Evolutionary conservation across 176 grass and related monocot genomes (phyloP), one percentile per base, ranked within the genome.

Genomic region (Tillandsia fasciculata): DNA sequence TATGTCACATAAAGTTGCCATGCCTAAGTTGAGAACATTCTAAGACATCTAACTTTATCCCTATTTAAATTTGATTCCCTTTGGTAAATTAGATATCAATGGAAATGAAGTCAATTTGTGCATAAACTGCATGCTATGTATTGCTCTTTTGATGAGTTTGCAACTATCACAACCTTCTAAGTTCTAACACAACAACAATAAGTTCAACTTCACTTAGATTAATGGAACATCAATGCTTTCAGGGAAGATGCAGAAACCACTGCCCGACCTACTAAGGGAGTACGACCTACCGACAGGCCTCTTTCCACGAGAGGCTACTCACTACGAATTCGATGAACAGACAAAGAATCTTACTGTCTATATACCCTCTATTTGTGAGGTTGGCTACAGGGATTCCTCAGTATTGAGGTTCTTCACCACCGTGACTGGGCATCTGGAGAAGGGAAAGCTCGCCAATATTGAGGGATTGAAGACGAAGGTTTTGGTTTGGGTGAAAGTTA

Each of bases 381-480:
- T 99, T 18, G 80, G 83, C 1, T 99, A 99, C 82, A 74, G 84
- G 57, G 89, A 99, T 72, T 84, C 86, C 69, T 99, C 89, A 2
- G 75, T 87, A 69, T 65, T 99, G 87, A 83, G 94, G 23, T 93
- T 93, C 75, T 77, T 70, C 74, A 76, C 82, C 74, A 78, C 66
- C 65, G 94, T 90, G 56, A 14, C 77, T 0, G 94, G 72, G 15
- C 80, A 75, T 74, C 77, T 99, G 27, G 89, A 83, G 69, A 85
- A 87, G 9, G 89, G 87, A 3, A 79, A 84, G 20, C 69, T 99
- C 2, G 52, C 77, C 11, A 85, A 83, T 14, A 74, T 99, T 17
- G 86, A 93, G 48, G 94, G 94, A 26, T 67, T 99, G 50, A 99
- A 99, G 84, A 92, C 94, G 72, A 99, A 99, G 77, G 84, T 90